These are phyloP conservation scores for Pseudozyma sp. DNA, from an alignment of 1,284 basidiomycete species.

Conservation along the genomic window DNA sequence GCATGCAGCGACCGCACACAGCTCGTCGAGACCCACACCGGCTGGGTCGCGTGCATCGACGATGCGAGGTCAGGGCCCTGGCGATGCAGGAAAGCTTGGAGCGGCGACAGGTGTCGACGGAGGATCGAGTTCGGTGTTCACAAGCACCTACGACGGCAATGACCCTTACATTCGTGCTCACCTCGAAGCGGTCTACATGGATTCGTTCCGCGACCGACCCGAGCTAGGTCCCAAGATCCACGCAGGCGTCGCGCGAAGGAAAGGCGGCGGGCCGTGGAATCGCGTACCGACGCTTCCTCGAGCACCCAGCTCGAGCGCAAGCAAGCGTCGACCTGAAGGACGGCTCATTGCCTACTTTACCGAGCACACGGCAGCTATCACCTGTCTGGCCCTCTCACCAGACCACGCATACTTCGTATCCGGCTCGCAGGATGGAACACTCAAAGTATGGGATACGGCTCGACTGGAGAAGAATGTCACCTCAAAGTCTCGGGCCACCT, in stretches of 20 bases:
- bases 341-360: slow-evolving; percentile 68
- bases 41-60: slow-evolving; percentile 44
- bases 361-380: slow-evolving; percentile 73
- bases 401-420: slow-evolving; percentile 95
- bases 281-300: slow-evolving; percentile 21
- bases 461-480: slow-evolving; percentile 80
- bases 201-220: slow-evolving; percentile 53
- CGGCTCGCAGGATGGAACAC: slow-evolving; percentile 83
- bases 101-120: slow-evolving; percentile 16
- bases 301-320: slow-evolving; percentile 34
- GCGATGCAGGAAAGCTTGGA: slow-evolving; percentile 13
- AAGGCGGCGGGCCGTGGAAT: slow-evolving; percentile 15
- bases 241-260: slow-evolving; percentile 27
- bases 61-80: slow-evolving; percentile 18
- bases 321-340: slow-evolving; percentile 62
- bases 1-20: slow-evolving; percentile 27
- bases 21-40: slow-evolving; percentile 38
- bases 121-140: slow-evolving; percentile 29
- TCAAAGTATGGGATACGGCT: slow-evolving; percentile 86
- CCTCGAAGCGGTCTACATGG: slow-evolving; percentile 58
- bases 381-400: slow-evolving; percentile 85
- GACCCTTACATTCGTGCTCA: slow-evolving; percentile 66
- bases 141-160: slow-evolving; percentile 62
- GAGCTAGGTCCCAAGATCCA: slow-evolving; percentile 44
- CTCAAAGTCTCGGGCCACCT: slow-evolving; percentile 69